phyloP scores from a whole-genome alignment of 345 rosid species.

The Salix udensis region DNA sequence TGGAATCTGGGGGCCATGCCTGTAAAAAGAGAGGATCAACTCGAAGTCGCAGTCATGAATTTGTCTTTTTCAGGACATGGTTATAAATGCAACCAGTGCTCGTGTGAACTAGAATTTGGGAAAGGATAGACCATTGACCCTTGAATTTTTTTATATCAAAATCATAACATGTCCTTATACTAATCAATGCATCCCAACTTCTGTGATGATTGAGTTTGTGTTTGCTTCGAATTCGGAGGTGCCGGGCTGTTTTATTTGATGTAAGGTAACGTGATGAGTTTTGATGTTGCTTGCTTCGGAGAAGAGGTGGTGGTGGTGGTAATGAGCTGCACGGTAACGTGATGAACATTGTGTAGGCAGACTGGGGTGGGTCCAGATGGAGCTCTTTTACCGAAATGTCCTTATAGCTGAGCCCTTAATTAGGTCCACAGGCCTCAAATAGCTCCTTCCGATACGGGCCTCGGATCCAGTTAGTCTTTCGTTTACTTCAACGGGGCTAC shows the following conservation, averaged over 20 bases:
- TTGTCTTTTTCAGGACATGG: neutral
- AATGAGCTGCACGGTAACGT: neutral
- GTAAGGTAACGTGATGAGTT: neutral
- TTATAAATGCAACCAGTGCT: neutral
- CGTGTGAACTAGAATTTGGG: neutral
- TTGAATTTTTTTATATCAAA: neutral
- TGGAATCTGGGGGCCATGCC: neutral
- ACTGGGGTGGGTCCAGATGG: neutral
- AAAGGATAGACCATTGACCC: neutral
- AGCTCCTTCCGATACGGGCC: neutral
- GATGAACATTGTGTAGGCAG: too few relatives aligned
- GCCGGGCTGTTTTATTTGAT: neutral
- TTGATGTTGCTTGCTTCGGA: neutral
- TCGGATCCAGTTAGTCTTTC: neutral
- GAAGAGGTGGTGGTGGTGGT: neutral
- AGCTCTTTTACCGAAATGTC: neutral
- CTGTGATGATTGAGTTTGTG: neutral
- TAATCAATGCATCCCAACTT: neutral
- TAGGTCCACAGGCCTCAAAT: neutral
- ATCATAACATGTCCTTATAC: neutral
- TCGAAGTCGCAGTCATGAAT: slow-evolving; percentile 21
- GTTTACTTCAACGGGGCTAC: neutral
- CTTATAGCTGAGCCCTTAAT: neutral
- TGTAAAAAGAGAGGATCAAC: slow-evolving; percentile 10
- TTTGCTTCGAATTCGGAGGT: neutral